A percentile compares a stretch with the other conserved stretches of the same genome.
Conservation (phyloP, 2,329 filamentous ascomycete species). For the Aspergillus eucalypticola region DNA sequence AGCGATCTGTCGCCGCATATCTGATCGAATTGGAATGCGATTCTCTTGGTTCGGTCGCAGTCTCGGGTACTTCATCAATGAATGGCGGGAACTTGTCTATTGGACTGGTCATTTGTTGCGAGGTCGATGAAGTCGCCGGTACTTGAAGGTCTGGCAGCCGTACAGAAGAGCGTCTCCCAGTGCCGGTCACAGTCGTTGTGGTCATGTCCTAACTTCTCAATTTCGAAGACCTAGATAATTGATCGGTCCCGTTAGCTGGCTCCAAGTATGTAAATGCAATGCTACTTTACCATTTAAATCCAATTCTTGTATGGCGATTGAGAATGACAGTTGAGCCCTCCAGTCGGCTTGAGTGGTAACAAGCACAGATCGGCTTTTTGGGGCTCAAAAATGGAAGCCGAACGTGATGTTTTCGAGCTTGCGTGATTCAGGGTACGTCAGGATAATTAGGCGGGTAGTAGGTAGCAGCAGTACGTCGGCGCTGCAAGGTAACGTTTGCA, state of each 20-base stretch:
- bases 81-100: slow-evolving; percentile 48
- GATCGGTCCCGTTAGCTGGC: neutral
- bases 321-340: neutral
- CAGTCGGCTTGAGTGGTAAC: neutral
- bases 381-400: neutral
- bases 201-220: slow-evolving; percentile 33
- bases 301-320: neutral
- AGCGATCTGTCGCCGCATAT: slow-evolving; percentile 52
- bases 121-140: slow-evolving; percentile 28
- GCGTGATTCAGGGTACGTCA: neutral
- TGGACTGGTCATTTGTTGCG: slow-evolving; percentile 37
- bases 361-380: neutral
- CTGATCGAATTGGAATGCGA: slow-evolving; percentile 29
- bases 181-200: slow-evolving; percentile 42
- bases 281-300: neutral
- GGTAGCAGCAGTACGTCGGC: neutral
- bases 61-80: slow-evolving; percentile 39
- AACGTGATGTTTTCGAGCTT: neutral
- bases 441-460: neutral
- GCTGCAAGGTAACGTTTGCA: neutral
- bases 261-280: neutral
- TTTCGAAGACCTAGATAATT: neutral
- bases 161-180: slow-evolving; percentile 42
- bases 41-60: slow-evolving; percentile 27
- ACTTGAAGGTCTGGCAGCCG: slow-evolving; percentile 38